Conservation (phyloP, 1,284 basidiomycete species). For the Ganoderma meredithae region DNA sequence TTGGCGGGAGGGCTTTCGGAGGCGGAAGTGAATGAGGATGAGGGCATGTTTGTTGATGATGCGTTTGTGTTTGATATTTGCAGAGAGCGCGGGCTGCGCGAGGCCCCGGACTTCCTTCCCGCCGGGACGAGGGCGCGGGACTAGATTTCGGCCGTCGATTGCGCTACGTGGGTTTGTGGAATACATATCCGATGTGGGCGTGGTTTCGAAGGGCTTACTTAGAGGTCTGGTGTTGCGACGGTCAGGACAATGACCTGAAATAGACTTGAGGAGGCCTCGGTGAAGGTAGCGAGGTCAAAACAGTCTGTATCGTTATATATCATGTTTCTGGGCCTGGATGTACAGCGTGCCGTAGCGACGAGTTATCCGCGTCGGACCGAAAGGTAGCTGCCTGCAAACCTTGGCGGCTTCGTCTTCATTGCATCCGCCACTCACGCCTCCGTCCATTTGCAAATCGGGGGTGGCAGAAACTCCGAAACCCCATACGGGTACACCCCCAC, state of each 20-base stretch:
- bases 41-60: neutral
- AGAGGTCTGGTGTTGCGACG: neutral
- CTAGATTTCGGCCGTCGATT: neutral
- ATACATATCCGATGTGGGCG: neutral
- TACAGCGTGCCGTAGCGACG: no score
- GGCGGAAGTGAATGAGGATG: neutral
- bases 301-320: no score
- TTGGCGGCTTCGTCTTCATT: no score
- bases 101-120: slow-evolving; percentile 36
- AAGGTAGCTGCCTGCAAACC: no score
- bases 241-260: neutral
- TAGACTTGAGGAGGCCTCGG: neutral
- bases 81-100: slow-evolving; percentile 39
- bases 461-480: no score
- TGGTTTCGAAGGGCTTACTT: neutral
- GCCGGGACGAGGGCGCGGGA: slow-evolving; percentile 16
- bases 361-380: no score
- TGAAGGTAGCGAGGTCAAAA: neutral
- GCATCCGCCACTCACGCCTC: no score
- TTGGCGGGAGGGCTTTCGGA: neutral
- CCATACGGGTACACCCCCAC: no score
- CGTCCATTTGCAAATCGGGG: no score
- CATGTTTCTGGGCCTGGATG: no score
- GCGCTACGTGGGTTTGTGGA: neutral
- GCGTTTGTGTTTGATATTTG: neutral